A percentile compares a stretch with the other conserved stretches of the same genome.
Evolutionary conservation across 2,329 filamentous ascomycete genomes (phyloP).

Genomic region (Cladosporium austrohemisphaericum): DNA sequence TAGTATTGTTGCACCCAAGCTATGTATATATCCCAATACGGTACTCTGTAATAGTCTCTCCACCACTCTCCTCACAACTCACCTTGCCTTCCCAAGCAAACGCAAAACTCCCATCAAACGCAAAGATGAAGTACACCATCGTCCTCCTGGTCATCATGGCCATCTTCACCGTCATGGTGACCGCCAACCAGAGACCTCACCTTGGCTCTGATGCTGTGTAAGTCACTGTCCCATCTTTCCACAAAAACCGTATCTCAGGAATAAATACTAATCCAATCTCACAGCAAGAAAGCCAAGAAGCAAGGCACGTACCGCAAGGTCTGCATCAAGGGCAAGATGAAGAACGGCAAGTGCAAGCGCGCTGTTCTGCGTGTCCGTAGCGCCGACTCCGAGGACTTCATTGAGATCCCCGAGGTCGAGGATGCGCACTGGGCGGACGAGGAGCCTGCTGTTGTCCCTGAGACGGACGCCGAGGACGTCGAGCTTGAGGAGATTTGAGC

Average conservation of each 20-base stretch:
- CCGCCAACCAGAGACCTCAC: too few species aligned
- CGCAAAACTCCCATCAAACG: neutral
- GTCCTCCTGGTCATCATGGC: constrained; percentile 5
- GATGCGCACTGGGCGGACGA: neutral
- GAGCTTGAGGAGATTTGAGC: too few species aligned
- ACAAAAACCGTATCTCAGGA: too few species aligned
- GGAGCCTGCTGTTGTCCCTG: too few species aligned
- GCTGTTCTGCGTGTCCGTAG: constrained; percentile 3
- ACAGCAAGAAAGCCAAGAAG: neutral
- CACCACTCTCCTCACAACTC: neutral
- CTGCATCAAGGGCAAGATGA: constrained; percentile 10
- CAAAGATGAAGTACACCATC: constrained; percentile 4
- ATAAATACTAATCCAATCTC: too few species aligned
- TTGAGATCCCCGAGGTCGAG: constrained; percentile 11
- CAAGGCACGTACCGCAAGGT: neutral
- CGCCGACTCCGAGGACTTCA: constrained; percentile 6
- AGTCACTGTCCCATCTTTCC: too few species aligned
- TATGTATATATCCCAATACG: neutral
- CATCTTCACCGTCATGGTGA: constrained; percentile 3
- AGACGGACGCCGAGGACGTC: too few species aligned
- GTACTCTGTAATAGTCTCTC: neutral
- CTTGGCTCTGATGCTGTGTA: too few species aligned
- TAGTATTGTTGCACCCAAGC: constrained; percentile 12
- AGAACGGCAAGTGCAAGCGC: constrained; percentile 13
- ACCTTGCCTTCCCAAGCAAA: neutral